Percentiles rank a stretch among this genome's conserved stretches.
These are phyloP conservation scores for Exsudoporus floridanus DNA, from an alignment of 1,284 basidiomycete genomes.

Conservation along the genomic window DNA sequence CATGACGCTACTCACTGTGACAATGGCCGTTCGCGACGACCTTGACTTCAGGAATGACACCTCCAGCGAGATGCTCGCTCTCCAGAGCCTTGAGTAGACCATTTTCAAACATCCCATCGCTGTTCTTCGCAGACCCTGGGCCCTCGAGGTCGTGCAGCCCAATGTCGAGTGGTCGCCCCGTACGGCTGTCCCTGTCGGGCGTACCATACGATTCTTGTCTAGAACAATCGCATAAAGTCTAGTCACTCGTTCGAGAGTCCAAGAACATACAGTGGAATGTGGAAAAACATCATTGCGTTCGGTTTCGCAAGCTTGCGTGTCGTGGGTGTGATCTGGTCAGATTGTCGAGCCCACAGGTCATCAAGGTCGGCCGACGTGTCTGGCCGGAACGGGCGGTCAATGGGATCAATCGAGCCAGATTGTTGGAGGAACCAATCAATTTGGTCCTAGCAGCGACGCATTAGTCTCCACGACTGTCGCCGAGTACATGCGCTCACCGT, in stretches of 20 bases:
- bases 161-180: constrained; percentile 60
- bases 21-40: constrained; percentile 86
- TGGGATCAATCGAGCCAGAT: constrained; percentile 67
- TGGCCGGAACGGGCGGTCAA: constrained; percentile 79
- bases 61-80: constrained; percentile 54
- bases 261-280: constrained; percentile 82
- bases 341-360: constrained; percentile 56
- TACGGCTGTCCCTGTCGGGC: constrained; percentile 58
- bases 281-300: constrained; percentile 93
- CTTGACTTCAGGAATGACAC: constrained; percentile 68
- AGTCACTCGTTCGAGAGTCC: constrained; percentile 3
- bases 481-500: constrained; percentile 39
- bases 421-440: constrained; percentile 86
- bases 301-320: constrained; percentile 74
- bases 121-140: constrained; percentile 65
- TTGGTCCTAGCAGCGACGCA: constrained; percentile 50
- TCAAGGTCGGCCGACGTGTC: constrained; percentile 71
- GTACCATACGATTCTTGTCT: constrained; percentile 62
- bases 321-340: constrained; percentile 54
- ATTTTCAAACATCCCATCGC: constrained; percentile 79
- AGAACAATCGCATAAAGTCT: constrained; percentile 1
- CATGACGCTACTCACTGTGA: constrained; percentile 54
- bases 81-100: constrained; percentile 69
- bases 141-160: constrained; percentile 63
- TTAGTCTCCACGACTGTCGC: background rate